phyloP scores from a whole-genome alignment of 1,284 basidiomycete genomes.

The Cryptococcus amylolentus region DNA sequence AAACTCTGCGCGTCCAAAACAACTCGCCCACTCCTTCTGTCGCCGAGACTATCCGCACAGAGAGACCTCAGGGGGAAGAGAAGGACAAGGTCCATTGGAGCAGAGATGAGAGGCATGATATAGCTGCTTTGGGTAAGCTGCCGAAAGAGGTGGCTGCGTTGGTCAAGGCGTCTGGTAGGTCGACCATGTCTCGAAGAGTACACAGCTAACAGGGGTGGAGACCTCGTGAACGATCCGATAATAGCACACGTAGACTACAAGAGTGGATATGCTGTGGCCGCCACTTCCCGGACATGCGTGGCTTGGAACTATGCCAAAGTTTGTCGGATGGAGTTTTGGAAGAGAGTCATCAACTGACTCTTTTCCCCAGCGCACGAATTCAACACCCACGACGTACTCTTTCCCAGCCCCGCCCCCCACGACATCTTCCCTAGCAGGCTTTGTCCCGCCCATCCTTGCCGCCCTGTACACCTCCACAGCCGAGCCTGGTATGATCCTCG shows the following conservation, averaged over 20 bases:
- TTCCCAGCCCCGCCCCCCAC: constrained; percentile 37
- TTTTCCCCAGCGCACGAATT: constrained; percentile 33
- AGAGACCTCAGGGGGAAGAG: constrained; percentile 8
- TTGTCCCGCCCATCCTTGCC: constrained; percentile 31
- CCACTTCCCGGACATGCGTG: constrained; percentile 36
- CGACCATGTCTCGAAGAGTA: background rate
- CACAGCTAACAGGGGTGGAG: constrained; percentile 11
- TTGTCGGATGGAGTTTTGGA: background rate
- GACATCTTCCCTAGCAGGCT: constrained; percentile 15
- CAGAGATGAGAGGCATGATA: constrained; percentile 32
- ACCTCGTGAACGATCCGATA: constrained; percentile 44
- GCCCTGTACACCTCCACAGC: constrained; percentile 30
- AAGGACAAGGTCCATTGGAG: constrained; percentile 32
- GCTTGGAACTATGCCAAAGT: constrained; percentile 52
- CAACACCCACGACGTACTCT: constrained; percentile 38
- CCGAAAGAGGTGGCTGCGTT: constrained; percentile 36
- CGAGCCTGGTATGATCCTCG: constrained; percentile 50
- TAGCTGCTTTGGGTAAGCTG: constrained; percentile 27
- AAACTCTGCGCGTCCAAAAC: background rate
- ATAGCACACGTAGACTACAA: constrained; percentile 40
- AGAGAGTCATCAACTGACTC: background rate
- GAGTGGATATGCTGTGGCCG: constrained; percentile 49
- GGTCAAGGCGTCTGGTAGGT: constrained; percentile 27
- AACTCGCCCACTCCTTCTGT: constrained; percentile 25
- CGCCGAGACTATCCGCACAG: constrained; percentile 26